phyloP scores from a whole-genome alignment of 805 yeast genomes.

The Saturnispora gosingensis region DNA sequence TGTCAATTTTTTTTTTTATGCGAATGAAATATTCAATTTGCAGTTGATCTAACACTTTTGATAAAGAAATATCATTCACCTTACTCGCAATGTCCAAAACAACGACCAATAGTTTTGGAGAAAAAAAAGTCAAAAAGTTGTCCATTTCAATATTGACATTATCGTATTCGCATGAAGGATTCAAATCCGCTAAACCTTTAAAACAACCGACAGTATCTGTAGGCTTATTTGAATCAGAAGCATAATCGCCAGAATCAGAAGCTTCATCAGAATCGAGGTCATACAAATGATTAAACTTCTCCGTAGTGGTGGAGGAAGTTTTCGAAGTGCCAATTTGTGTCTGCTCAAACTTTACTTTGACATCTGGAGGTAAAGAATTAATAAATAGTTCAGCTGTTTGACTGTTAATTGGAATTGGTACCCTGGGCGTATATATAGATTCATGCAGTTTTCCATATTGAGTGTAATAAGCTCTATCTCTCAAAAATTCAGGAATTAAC shows the following conservation, averaged over 20 bases:
- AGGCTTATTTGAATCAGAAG: slow-evolving; percentile 4
- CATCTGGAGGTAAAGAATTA: slow-evolving; percentile 24
- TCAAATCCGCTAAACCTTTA: slow-evolving; percentile 15
- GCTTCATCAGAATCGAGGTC: slow-evolving; percentile 2
- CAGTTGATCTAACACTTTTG: slow-evolving; percentile 50
- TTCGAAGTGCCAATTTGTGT: background rate
- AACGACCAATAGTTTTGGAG: slow-evolving; percentile 29
- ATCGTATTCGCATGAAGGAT: slow-evolving; percentile 41
- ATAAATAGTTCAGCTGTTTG: slow-evolving; percentile 37
- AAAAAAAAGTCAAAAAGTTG: slow-evolving; percentile 35
- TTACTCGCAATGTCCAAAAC: slow-evolving; percentile 27
- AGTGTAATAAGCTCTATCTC: slow-evolving; percentile 39
- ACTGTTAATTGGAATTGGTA: slow-evolving; percentile 48
- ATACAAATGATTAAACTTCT: background rate
- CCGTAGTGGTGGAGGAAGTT: background rate
- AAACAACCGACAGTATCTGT: slow-evolving; percentile 10
- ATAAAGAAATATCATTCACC: slow-evolving; percentile 33
- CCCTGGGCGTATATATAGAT: slow-evolving; percentile 53
- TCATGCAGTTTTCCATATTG: slow-evolving; percentile 47
- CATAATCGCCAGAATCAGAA: background rate
- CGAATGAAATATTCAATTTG: slow-evolving; percentile 47
- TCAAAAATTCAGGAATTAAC: slow-evolving; percentile 43
- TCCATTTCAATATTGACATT: slow-evolving; percentile 49
- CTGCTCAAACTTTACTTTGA: slow-evolving; percentile 12
- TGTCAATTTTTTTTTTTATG: slow-evolving; percentile 24